phyloP scores from a whole-genome alignment of 768 basidiomycete species.

The Lactifluus echinatus region DNA sequence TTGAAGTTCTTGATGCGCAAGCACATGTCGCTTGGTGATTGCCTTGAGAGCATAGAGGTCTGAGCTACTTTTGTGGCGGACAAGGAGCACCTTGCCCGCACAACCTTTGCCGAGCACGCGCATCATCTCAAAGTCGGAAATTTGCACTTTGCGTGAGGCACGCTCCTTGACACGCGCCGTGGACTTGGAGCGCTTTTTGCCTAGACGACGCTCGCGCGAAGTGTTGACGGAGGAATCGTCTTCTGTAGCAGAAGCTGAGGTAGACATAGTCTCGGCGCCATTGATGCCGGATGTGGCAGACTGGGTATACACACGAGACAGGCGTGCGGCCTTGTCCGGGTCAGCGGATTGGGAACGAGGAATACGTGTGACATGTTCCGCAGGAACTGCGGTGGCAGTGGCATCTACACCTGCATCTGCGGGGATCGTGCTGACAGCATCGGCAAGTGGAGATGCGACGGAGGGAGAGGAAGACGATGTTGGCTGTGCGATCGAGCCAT shows the following conservation, averaged over 20 bases:
- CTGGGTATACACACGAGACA: constrained; percentile 51
- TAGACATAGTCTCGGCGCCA: constrained; percentile 31
- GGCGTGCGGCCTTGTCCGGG: constrained; percentile 51
- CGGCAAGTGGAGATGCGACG: neutral
- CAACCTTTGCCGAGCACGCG: constrained; percentile 95
- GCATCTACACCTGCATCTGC: too few species aligned
- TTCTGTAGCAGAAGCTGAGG: constrained; percentile 44
- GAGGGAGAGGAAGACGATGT: neutral
- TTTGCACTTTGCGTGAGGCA: constrained; percentile 55
- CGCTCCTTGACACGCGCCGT: constrained; percentile 47
- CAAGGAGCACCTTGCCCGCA: constrained; percentile 92
- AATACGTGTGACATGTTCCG: constrained; percentile 35
- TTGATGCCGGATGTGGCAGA: constrained; percentile 29
- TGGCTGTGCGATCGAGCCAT: constrained; percentile 5
- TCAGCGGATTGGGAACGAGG: constrained; percentile 79
- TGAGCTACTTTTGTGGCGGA: constrained; percentile 63
- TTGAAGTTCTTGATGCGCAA: constrained; percentile 92
- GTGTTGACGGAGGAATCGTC: constrained; percentile 70
- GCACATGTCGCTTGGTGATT: constrained; percentile 93
- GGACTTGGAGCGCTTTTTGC: constrained; percentile 49
- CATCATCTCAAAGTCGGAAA: constrained; percentile 97
- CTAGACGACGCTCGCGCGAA: constrained; percentile 31
- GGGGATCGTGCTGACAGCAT: neutral
- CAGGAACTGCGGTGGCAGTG: constrained; percentile 24
- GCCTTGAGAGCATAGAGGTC: constrained; percentile 92